Conservation (phyloP, 1,284 basidiomycete species). For the Xerocomus nothofagi region DNA sequence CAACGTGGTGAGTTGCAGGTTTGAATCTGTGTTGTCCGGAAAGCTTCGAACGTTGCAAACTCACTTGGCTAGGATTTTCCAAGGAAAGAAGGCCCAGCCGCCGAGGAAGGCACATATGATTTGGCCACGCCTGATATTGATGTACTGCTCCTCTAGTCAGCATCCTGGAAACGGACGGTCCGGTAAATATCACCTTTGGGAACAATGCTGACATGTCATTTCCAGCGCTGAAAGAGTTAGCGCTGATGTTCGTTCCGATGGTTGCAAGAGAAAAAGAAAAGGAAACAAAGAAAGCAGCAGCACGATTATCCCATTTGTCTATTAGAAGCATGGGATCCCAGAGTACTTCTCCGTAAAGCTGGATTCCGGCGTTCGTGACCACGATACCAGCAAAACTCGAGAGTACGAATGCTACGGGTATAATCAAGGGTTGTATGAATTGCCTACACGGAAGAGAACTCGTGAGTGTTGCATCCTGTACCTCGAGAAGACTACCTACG, state of each 20-base stretch:
- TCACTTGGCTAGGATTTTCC: constrained; percentile 51
- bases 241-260: constrained; percentile 64
- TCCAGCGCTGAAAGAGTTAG: constrained; percentile 61
- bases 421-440: constrained; percentile 55
- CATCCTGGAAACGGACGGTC: neutral
- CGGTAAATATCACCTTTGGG: constrained; percentile 33
- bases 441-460: constrained; percentile 37
- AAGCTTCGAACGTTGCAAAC: neutral
- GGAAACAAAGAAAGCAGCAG: constrained; percentile 65
- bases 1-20: constrained; percentile 3
- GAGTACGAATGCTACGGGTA: constrained; percentile 58
- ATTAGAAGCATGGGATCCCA: constrained; percentile 52
- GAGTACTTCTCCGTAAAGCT: constrained; percentile 52
- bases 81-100: constrained; percentile 56
- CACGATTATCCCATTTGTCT: constrained; percentile 61
- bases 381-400: constrained; percentile 59
- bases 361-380: constrained; percentile 49
- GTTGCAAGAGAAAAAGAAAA: constrained; percentile 59
- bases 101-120: constrained; percentile 59
- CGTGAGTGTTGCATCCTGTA: neutral
- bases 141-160: constrained; percentile 38
- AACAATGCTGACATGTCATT: constrained; percentile 62
- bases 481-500: constrained; percentile 12
- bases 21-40: neutral
- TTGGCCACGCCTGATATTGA: constrained; percentile 66